Evolutionary conservation across 2,329 filamentous ascomycete species (phyloP).

Genomic region (Apiospora marii): DNA sequence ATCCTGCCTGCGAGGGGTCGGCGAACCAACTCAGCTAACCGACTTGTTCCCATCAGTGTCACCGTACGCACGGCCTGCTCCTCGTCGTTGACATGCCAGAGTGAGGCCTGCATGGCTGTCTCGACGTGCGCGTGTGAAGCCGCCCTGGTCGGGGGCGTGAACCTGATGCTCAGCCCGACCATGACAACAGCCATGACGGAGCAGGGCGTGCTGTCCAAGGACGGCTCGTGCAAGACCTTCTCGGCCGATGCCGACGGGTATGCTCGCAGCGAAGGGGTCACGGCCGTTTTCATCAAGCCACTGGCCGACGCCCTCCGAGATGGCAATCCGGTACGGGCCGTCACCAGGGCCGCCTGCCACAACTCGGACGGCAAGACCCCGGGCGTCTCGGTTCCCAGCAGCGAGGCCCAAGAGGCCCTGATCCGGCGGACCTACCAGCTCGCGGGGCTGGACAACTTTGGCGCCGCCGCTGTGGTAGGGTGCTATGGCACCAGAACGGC

Average conservation of each 20-base stretch:
- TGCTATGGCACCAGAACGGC: conserved; percentile 46
- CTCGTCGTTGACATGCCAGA: background rate
- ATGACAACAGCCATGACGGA: background rate
- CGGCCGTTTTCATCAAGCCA: conserved; percentile 31
- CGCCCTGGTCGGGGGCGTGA: background rate
- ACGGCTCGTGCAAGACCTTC: conserved; percentile 41
- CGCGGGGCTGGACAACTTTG: conserved; percentile 35
- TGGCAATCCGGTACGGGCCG: conserved; percentile 35
- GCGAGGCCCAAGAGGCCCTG: conserved; percentile 30
- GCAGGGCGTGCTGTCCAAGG: conserved; percentile 42
- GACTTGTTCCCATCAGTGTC: background rate
- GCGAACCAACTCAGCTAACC: background rate
- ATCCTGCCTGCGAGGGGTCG: background rate
- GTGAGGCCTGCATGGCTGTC: background rate
- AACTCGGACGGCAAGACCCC: conserved; percentile 35
- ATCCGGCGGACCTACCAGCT: conserved; percentile 31
- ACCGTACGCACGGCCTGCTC: background rate
- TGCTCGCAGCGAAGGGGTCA: conserved; percentile 33
- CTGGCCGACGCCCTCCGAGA: conserved; percentile 33
- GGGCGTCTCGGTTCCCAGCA: conserved; percentile 38
- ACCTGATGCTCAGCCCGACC: background rate
- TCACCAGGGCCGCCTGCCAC: conserved; percentile 34
- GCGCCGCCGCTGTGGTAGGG: conserved; percentile 35
- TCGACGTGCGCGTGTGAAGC: background rate
- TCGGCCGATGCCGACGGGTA: conserved; percentile 41